phyloP scores from a whole-genome alignment of 768 basidiomycete genomes.

The Lactarius hatsudake region DNA sequence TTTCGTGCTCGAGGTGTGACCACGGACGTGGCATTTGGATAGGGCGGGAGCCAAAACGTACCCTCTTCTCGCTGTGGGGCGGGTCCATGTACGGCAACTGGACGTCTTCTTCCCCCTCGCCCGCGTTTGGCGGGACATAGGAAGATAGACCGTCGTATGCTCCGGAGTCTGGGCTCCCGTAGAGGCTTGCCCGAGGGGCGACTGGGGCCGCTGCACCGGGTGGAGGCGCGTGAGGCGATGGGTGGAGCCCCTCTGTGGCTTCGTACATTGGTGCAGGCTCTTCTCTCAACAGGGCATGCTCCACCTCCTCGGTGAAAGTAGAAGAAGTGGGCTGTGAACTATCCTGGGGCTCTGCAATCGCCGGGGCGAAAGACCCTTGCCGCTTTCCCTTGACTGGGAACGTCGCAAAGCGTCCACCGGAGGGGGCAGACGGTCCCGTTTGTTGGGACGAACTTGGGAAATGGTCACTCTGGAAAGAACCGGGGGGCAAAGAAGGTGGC shows the following conservation, averaged over 20 bases:
- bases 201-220: constrained; percentile 42
- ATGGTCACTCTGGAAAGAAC: neutral
- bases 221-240: constrained; percentile 42
- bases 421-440: constrained; percentile 12
- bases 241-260: constrained; percentile 34
- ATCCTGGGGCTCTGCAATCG: constrained; percentile 18
- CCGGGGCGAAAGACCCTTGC: constrained; percentile 24
- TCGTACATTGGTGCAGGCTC: constrained; percentile 43
- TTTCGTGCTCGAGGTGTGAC: neutral
- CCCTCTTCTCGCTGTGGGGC: constrained; percentile 17
- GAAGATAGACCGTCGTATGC: constrained; percentile 9
- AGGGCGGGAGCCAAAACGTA: constrained; percentile 18
- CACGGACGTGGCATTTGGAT: constrained; percentile 19
- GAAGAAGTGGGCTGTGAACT: constrained; percentile 1
- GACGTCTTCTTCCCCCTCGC: constrained; percentile 29
- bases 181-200: constrained; percentile 12
- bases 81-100: constrained; percentile 34
- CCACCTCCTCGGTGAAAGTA: constrained; percentile 20
- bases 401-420: constrained; percentile 60
- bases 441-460: neutral
- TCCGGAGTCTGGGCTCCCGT: constrained; percentile 11
- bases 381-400: constrained; percentile 52
- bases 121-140: constrained; percentile 18
- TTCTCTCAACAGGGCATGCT: constrained; percentile 1
- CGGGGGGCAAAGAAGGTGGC: neutral